Conservation (phyloP, 2,329 filamentous ascomycete species). For the Knufia petricola region DNA sequence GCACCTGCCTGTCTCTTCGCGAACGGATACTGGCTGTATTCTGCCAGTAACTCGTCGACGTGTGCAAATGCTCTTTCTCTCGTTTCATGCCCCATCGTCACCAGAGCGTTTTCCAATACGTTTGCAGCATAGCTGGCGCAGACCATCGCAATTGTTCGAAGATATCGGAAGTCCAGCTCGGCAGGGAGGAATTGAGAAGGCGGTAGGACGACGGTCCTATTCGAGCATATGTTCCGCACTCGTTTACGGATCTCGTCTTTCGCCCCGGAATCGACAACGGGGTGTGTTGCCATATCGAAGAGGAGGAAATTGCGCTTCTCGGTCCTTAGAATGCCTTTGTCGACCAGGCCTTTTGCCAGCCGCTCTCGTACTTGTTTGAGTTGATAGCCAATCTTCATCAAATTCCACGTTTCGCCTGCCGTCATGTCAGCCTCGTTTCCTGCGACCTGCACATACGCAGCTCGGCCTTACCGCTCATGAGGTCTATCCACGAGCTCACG, state of each 20-base stretch:
- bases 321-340: slow-evolving; percentile 96
- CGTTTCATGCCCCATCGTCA: slow-evolving; percentile 85
- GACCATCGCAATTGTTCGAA: slow-evolving; percentile 89
- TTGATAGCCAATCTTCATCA: slow-evolving; percentile 99
- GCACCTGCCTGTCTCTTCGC: slow-evolving; percentile 65
- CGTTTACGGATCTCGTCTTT: slow-evolving; percentile 95
- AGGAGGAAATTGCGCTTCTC: slow-evolving; percentile 99
- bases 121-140: slow-evolving; percentile 97
- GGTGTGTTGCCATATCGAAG: slow-evolving; percentile 99
- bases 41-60: slow-evolving; percentile 87
- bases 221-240: slow-evolving; percentile 84
- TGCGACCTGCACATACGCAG: not conserved
- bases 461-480: slow-evolving; percentile 75
- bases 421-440: slow-evolving; percentile 8
- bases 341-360: slow-evolving; percentile 90
- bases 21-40: slow-evolving; percentile 98
- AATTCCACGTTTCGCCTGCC: slow-evolving; percentile 94
- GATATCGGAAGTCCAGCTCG: slow-evolving; percentile 84
- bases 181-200: slow-evolving; percentile 84
- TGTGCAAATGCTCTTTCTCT: slow-evolving; percentile 91
- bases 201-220: slow-evolving; percentile 84
- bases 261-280: slow-evolving; percentile 87
- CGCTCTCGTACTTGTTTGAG: slow-evolving; percentile 98
- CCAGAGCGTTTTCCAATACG: slow-evolving; percentile 93
- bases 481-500: slow-evolving; percentile 95